Base-by-base conservation (phyloP, 1,284 basidiomycete species). In the Rhodotorula sp. region DNA sequence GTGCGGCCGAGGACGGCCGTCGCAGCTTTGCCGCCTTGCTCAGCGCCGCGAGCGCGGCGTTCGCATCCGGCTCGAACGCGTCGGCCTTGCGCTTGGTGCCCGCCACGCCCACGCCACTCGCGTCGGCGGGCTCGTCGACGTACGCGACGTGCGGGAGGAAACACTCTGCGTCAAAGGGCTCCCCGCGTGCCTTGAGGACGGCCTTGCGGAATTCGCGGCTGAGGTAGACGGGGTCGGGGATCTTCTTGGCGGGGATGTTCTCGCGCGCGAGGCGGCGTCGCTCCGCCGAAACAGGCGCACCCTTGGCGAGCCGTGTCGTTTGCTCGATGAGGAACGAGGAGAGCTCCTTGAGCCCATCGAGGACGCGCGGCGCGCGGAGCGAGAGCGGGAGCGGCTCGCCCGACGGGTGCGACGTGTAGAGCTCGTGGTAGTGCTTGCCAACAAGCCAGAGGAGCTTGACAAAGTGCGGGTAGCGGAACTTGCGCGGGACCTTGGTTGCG, bases 401-500 rank as follows among this genome's bases (percentile, higher is more conserved):
- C 55, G 36, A 9, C 34, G 44, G 34, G 34, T 19, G 54, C 9
- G 61, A 41, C 25, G 46, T 21, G 37, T 75, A 56, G 19, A 66
- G 62, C 6, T 41, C 46, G 46, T 61, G 34, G 57, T 75, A 77
- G 50, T 78, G 72, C 62, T 66, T 37, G n/a, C 78, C 81, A 25
- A 82, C 81, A 62, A 80, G 80, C 82, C 82, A 83, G 17, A 78
- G 75, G 34, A 82, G 78, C 6, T 77, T 78, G 67, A 81, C 78
- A 57, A 82, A 82, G 64, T 81, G 81, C 17, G 96, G 96, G 79
- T 95, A 99, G 54, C 94, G 86, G 81, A 97, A 97, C 80, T 94
- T 94, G 81, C 91, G 92, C 0, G 96, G 94, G 0, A 98, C 96
- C 69, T 91, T 90, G 3, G 95, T 98, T 5, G 88, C 86, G 72